Evolutionary conservation across 108 stramenopile species (phyloP).

Genomic region (Pseudonitzschia multiseries): DNA sequence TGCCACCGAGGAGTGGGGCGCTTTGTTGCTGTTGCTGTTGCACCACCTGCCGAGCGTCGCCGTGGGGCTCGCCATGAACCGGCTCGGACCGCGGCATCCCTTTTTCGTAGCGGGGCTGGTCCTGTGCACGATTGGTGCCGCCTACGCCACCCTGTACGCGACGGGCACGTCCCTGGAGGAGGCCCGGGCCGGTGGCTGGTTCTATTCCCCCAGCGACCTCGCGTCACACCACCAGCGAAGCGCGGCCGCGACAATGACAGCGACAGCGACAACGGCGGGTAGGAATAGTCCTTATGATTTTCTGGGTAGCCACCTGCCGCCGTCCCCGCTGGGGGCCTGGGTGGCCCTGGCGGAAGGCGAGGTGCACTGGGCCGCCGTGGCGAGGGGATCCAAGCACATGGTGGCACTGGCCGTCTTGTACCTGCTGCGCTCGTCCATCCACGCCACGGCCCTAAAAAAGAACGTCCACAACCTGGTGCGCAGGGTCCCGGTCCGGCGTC

Average conservation of each 20-base stretch:
- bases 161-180: slow-evolving; percentile 48
- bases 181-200: slow-evolving; percentile 52
- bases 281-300: too few species aligned
- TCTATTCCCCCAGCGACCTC: slow-evolving; percentile 56
- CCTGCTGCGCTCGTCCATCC: slow-evolving; percentile 67
- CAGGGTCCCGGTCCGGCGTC: slow-evolving; percentile 20
- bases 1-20: slow-evolving; percentile 44
- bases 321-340: slow-evolving; percentile 46
- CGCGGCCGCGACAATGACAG: not conserved
- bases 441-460: slow-evolving; percentile 59
- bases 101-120: slow-evolving; percentile 49
- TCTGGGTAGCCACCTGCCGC: slow-evolving; percentile 26
- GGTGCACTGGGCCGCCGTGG: slow-evolving; percentile 65
- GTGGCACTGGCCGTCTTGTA: slow-evolving; percentile 73
- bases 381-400: slow-evolving; percentile 43
- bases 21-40: slow-evolving; percentile 35
- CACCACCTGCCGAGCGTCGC: slow-evolving; percentile 59
- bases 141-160: slow-evolving; percentile 44
- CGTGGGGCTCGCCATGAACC: slow-evolving; percentile 49
- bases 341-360: slow-evolving; percentile 26
- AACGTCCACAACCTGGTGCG: slow-evolving; percentile 48
- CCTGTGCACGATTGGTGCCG: slow-evolving; percentile 36
- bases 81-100: slow-evolving; percentile 57
- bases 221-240: not conserved
- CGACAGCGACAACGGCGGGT: too few species aligned